phyloP scores from a whole-genome alignment of 2,329 filamentous ascomycete genomes.

The Triangularia setosa region DNA sequence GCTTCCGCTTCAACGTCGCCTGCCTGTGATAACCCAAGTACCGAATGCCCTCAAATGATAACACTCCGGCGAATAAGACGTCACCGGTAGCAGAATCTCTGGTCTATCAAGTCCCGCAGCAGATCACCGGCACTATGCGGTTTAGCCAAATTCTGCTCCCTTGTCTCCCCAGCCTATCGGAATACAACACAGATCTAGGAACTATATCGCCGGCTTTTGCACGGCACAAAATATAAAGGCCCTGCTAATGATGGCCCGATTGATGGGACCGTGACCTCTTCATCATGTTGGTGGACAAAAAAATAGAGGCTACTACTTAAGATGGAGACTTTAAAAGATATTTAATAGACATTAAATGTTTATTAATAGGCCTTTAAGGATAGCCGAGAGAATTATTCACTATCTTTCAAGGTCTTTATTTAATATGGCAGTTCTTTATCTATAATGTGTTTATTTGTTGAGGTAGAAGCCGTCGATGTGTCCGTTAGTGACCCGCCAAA shows the following conservation, averaged over 20 bases:
- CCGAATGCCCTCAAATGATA: constrained; percentile 2
- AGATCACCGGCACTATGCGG: constrained; percentile 17
- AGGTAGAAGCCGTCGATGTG: too few species aligned
- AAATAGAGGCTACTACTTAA: too few species aligned
- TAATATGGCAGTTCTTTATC: too few species aligned
- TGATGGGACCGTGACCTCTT: too few species aligned
- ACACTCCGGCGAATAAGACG: constrained; percentile 10
- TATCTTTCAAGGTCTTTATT: too few species aligned
- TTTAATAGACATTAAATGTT: too few species aligned
- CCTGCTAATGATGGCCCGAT: background rate
- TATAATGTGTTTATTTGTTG: too few species aligned
- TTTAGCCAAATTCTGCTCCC: constrained; percentile 15
- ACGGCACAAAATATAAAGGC: background rate
- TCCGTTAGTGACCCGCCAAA: too few species aligned
- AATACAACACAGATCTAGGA: background rate
- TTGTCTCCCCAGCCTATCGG: background rate
- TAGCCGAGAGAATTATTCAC: too few species aligned
- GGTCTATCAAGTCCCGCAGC: background rate
- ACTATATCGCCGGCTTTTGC: background rate
- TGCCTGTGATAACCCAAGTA: background rate
- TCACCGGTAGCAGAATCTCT: background rate
- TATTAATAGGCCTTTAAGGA: too few species aligned
- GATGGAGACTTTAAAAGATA: too few species aligned
- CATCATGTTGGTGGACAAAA: too few species aligned
- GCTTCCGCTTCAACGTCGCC: background rate